Base-by-base conservation (phyloP, 768 basidiomycete species). In the Symmetrospora coprosmae region DNA sequence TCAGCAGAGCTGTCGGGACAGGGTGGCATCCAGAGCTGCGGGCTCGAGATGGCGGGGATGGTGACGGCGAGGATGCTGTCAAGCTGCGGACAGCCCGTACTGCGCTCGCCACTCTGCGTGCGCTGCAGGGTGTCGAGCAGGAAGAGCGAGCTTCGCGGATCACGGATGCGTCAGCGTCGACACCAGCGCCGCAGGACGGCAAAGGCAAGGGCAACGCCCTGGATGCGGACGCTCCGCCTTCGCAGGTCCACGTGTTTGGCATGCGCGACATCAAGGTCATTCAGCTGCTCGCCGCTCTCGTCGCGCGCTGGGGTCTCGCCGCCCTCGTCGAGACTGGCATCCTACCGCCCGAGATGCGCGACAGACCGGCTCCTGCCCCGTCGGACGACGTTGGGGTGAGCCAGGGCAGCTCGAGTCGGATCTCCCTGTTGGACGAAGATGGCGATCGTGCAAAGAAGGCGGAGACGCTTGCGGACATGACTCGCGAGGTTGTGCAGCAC, bases 261-360 rank as follows among this genome's bases (percentile, higher is more conserved):
- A 28, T 58, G 9, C 28, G 37, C 9, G 55, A 58, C 27, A 46
- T 43, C 39, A 58, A 58, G 55, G 35, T 33, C 43, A 43, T 58
- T 45, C 40, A 43, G 25, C 27, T 46, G 19, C 41, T 58, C 2
- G n/a, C 31, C 25, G 40, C 31, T 7, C 31, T 58, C 19, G 37
- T 46, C 5, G 41, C 41, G 43, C 19, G 55, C 43, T 58, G 55
- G 55, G 40, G 40, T 21, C 16, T 58, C 17, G 55, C 41, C 11
- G 6, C 31, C 3, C 55, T 58, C 3, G 17, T 58, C 9, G 31
- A 31, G 9, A 28, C 9, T n/a, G 55, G 55, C 17, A 47, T 58
- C 4, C 41, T 58, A 33, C 55, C 55, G 5, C 13, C 55, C 14
- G 55, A 43, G 13, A 45, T 58, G 55, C 55, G 46, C 19, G 55